Evolutionary conservation across 352 stramenopile species (phyloP), one percentile per base, ranked within the genome.

Genomic region (Phytophthora cryptogea): DNA sequence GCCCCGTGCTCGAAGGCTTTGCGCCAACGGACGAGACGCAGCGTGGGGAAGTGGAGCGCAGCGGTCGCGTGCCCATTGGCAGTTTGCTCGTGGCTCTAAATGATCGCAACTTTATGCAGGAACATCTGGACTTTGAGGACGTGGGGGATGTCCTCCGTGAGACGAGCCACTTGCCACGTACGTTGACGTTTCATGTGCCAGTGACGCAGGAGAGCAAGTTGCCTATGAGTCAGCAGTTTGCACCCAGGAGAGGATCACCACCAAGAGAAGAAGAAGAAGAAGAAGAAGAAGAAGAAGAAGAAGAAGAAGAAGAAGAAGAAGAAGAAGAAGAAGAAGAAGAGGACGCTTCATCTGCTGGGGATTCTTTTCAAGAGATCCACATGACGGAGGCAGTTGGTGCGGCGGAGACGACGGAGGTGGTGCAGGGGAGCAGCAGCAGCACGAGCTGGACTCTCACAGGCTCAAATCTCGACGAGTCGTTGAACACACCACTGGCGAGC

Each of bases 11-110:
- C 14, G 76, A 89, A 17, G 62, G 70, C 30, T 94, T 91, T 49
- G 74, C 67, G 6, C 48, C 53, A 0, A 44, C 86, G 5, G 66
- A 68, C 14, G 20, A n/a, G 11, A 27, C 50, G 39, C 49, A 58
- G 6, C 74, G 71, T 26, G 85, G 83, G 14, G 55, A 68, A 1
- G 58, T 92, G 14, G 80, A 92, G 41, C 14, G 61, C 8, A 74
- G 78, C 39, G 76, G 79, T 0, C 65, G 64, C 2, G 69, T 92
- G 2, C 14, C 59, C 0, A 16, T 60, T 0, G 80, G 83, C 9
- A 82, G 69, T 33, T 62, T 91, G 8, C 65, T 94, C 20, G 59
- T 86, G 9, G 66, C 56, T 3, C 67, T 94, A n/a, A 92, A 94
- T 45, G 68, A 84, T 13, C 54, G 69, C 41, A 64, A 92, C 26